phyloP scores from a whole-genome alignment of 2,329 filamentous ascomycete species.

The Claviceps citrina region DNA sequence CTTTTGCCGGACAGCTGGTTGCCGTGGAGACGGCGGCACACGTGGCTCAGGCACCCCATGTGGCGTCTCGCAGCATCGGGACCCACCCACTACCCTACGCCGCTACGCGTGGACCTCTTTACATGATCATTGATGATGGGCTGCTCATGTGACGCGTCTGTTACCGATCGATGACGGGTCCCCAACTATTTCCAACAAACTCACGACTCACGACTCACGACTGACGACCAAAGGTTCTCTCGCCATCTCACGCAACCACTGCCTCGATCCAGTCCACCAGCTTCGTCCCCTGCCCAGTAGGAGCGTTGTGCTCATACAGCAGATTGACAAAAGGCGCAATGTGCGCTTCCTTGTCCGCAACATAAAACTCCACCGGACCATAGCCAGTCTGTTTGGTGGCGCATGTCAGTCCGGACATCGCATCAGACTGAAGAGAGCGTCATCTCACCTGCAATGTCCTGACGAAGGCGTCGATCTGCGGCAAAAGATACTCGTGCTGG shows the following conservation, averaged over 20 bases:
- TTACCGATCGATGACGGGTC: no score
- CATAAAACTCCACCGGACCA: slow-evolving; percentile 8
- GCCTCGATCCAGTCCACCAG: slow-evolving; percentile 9
- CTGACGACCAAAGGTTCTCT: no score
- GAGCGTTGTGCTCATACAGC: slow-evolving; percentile 4
- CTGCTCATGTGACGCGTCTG: no score
- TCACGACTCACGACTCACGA: no score
- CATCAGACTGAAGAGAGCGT: no score
- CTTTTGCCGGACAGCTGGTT: background rate
- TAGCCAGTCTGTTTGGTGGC: slow-evolving; percentile 4
- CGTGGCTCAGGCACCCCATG: no score
- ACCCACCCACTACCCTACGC: background rate
- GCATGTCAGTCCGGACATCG: background rate
- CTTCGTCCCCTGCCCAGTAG: slow-evolving; percentile 10
- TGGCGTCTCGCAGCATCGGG: background rate
- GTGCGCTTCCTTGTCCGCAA: slow-evolving; percentile 9
- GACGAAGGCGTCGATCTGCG: slow-evolving; percentile 7
- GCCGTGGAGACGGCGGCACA: slow-evolving; percentile 5
- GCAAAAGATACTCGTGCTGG: slow-evolving; percentile 9
- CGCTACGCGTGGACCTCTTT: no score
- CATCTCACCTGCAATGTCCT: slow-evolving; percentile 10
- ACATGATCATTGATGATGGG: no score
- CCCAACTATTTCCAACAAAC: no score
- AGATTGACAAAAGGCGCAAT: slow-evolving; percentile 10
- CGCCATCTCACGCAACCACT: background rate